Conservation (phyloP, 495 filamentous ascomycete species). For the Lasiosphaeria hispida region DNA sequence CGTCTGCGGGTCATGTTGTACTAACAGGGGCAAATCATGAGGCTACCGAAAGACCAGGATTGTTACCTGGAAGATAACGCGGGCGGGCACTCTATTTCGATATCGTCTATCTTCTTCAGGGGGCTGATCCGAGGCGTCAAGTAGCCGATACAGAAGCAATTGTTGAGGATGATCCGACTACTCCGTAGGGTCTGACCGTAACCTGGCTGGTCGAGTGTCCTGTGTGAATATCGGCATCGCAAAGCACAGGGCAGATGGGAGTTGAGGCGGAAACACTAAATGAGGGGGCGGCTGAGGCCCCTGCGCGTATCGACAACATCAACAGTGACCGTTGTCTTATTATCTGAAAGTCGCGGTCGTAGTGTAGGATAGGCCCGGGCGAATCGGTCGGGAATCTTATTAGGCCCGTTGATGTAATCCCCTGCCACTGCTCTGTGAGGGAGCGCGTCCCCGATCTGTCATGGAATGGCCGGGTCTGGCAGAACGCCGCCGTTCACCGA, state of each 20-base stretch:
- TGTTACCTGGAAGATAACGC: constrained; percentile 17
- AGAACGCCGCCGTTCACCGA: too few species aligned
- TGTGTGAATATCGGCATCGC: neutral
- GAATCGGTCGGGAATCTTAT: too few species aligned
- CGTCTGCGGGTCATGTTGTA: neutral
- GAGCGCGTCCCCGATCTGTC: neutral
- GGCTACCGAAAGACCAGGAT: constrained; percentile 13
- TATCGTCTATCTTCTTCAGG: neutral
- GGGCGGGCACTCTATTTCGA: constrained; percentile 11
- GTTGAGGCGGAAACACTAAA: neutral
- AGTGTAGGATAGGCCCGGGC: too few species aligned
- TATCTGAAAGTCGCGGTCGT: neutral
- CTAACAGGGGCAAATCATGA: constrained; percentile 14
- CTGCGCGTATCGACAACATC: neutral
- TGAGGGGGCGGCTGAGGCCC: neutral
- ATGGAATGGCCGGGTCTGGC: neutral
- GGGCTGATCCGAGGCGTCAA: neutral
- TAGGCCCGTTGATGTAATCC: too few species aligned
- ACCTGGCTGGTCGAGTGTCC: too few species aligned
- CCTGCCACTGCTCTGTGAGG: neutral
- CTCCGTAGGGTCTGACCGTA: too few species aligned
- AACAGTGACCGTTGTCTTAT: neutral
- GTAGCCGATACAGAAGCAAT: neutral
- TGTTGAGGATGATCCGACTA: neutral
- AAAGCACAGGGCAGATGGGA: neutral